A percentile compares a stretch with the other conserved stretches of the same genome.
Evolutionary conservation across 2,329 filamentous ascomycete species (phyloP).

Genomic region (Aspergillus transmontanensis): DNA sequence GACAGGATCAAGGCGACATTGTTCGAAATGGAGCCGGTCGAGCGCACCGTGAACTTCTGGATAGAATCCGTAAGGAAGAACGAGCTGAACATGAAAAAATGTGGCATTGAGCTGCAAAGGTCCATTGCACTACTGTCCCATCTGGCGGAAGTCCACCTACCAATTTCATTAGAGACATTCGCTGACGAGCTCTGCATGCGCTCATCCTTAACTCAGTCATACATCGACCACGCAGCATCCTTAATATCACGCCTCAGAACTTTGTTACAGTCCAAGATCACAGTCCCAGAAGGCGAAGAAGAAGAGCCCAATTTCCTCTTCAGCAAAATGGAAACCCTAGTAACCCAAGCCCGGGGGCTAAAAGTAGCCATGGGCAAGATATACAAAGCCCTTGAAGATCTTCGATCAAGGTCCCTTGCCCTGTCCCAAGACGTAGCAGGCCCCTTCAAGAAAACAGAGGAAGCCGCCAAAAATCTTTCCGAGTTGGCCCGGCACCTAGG

Average conservation of each 20-base stretch:
- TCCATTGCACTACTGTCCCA: constrained; percentile 87
- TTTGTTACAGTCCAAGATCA: constrained; percentile 69
- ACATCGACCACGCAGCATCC: constrained; percentile 75
- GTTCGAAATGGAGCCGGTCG: constrained; percentile 88
- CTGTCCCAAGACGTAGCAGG: constrained; percentile 68
- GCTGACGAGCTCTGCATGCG: constrained; percentile 80
- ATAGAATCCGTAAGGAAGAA: constrained; percentile 82
- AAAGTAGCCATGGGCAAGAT: constrained; percentile 84
- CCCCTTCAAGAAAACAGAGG: constrained; percentile 71
- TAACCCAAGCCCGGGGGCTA: constrained; percentile 75
- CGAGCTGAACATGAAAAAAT: constrained; percentile 82
- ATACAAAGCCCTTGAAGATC: constrained; percentile 73
- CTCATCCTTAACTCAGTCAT: constrained; percentile 73
- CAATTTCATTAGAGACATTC: constrained; percentile 68
- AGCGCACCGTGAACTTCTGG: constrained; percentile 84
- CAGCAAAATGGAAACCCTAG: constrained; percentile 70
- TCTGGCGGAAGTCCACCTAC: constrained; percentile 77
- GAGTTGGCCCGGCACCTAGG: constrained; percentile 69
- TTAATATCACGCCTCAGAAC: constrained; percentile 65
- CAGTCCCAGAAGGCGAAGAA: constrained; percentile 63
- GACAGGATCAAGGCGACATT: constrained; percentile 75
- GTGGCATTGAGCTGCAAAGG: constrained; percentile 76
- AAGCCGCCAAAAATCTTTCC: constrained; percentile 65
- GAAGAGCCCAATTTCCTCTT: constrained; percentile 69
- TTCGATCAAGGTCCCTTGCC: constrained; percentile 74